Conservation (phyloP, 768 basidiomycete genomes). For the Leucogyrophana mollusca region DNA sequence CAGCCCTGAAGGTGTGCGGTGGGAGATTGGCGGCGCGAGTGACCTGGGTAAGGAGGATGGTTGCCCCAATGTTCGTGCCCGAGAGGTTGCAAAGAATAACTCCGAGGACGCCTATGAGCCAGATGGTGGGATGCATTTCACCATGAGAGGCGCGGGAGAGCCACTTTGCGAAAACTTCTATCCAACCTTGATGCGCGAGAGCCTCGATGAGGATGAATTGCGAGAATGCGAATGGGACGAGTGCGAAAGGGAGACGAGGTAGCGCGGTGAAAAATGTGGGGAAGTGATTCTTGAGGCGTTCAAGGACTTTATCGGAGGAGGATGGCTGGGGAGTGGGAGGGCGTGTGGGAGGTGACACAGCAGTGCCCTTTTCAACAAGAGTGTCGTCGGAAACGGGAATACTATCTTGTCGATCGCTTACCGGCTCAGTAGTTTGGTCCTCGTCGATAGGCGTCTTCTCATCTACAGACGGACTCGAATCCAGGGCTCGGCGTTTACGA, state of each 20-base stretch:
- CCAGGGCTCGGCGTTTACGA: conserved; percentile 14
- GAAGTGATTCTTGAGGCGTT: conserved; percentile 41
- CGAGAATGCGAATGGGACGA: conserved; percentile 89
- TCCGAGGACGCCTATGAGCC: conserved; percentile 68
- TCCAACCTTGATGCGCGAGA: conserved; percentile 83
- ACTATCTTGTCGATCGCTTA: too few relatives aligned
- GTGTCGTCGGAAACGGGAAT: too few relatives aligned
- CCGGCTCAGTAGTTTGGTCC: too few relatives aligned
- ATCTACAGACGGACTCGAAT: too few relatives aligned
- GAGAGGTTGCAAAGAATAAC: conserved; percentile 79
- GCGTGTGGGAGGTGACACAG: not conserved
- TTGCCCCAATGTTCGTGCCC: conserved; percentile 90
- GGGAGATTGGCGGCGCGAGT: conserved; percentile 47
- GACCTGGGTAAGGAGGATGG: conserved; percentile 84
- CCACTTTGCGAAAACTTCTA: conserved; percentile 77
- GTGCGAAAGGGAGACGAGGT: conserved; percentile 71
- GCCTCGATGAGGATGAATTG: conserved; percentile 94
- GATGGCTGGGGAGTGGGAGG: not conserved
- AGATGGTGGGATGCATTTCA: conserved; percentile 51
- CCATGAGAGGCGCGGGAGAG: conserved; percentile 42
- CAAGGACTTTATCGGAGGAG: not conserved
- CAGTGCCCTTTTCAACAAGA: too few relatives aligned
- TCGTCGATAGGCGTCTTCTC: too few relatives aligned
- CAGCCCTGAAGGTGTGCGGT: conserved; percentile 43
- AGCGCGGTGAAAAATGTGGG: conserved; percentile 70